Base-by-base conservation (phyloP, 176 grass and related monocot genomes). In the Sorghum bicolor region DNA sequence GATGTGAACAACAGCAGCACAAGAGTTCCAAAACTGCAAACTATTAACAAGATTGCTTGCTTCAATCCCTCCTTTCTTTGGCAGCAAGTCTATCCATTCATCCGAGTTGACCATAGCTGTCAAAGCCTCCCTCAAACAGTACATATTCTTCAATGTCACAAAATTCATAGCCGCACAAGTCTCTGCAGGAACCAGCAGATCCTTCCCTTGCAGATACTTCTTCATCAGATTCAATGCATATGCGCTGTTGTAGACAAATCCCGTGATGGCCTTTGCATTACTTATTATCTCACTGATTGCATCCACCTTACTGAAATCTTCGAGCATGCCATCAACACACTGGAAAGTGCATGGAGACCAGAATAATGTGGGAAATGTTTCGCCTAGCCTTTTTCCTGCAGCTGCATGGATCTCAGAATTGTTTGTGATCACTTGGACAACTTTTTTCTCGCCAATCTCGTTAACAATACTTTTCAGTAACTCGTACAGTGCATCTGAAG, bases 381-480 rank as follows among this genome's bases (percentile, higher is more conserved):
- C 92, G 2, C 79, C 67, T 73, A 98, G 76, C 80, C 52, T 95
- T 63, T 77, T 91, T 19, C 93, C 93, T 20, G 93, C 93, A 11
- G 57, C 65, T 44, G 82, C 75, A 90, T 95, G 85, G 64, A 85
- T 83, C 74, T 98, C 91, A 2, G 87, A 86, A 66, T 88, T 93
- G 55, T 75, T 93, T 29, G 96, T 93, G 64, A 98, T 93, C 16
- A 98, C 93, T 79, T 98, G 96, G 52, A 98, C 50, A 22, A 98
- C 93, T 67, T 95, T 95, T 75, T 40, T 78, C 37, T 92, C 77
- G 3, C 91, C 96, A 40, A 95, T 74, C 75, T 93, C 93, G 75
- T 95, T 89, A 8, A 98, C 96, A 11, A 87, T 78, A 57, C 82
- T 92, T 83, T 88, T 93, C 25, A 98, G 87, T 22, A 95, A 64